phyloP scores from a whole-genome alignment of 2,329 filamentous ascomycete species.

The Keithomyces neogunnii region DNA sequence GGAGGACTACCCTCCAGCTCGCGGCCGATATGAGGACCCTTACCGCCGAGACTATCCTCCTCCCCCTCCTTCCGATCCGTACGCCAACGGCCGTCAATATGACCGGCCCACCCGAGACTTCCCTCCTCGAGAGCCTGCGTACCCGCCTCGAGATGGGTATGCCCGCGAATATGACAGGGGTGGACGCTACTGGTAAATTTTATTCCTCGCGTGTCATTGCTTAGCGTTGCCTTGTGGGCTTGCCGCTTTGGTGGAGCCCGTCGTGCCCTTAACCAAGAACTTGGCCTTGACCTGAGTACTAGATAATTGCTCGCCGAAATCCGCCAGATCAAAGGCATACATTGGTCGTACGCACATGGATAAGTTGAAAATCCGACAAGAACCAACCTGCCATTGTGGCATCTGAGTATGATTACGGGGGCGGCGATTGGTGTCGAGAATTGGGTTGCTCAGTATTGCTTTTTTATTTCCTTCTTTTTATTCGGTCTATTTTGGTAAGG shows the following conservation, averaged over 20 bases:
- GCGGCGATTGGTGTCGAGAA: background rate
- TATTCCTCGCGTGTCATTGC: constrained; percentile 10
- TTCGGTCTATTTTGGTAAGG: background rate
- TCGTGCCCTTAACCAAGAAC: constrained; percentile 15
- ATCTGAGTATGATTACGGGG: background rate
- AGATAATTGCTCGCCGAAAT: constrained; percentile 18
- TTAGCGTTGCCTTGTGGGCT: background rate
- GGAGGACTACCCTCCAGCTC: constrained; percentile 67
- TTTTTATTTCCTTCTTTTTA: background rate
- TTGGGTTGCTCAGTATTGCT: background rate
- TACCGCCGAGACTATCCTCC: constrained; percentile 64
- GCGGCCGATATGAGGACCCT: constrained; percentile 66
- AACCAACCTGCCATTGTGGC: background rate
- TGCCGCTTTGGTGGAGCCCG: constrained; percentile 1
- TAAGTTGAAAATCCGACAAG: background rate
- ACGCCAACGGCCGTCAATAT: constrained; percentile 48
- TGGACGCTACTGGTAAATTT: constrained; percentile 41
- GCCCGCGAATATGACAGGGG: constrained; percentile 42
- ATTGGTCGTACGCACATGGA: background rate
- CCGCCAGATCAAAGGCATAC: background rate
- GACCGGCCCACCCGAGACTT: constrained; percentile 45
- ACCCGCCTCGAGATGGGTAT: constrained; percentile 31
- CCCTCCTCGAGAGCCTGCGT: constrained; percentile 35
- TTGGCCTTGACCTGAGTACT: constrained; percentile 26
- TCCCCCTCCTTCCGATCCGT: constrained; percentile 55